Percentiles rank a stretch among this genome's conserved stretches.
Conservation (phyloP, 202 grass and related monocot genomes). For the Carex arenaria region DNA sequence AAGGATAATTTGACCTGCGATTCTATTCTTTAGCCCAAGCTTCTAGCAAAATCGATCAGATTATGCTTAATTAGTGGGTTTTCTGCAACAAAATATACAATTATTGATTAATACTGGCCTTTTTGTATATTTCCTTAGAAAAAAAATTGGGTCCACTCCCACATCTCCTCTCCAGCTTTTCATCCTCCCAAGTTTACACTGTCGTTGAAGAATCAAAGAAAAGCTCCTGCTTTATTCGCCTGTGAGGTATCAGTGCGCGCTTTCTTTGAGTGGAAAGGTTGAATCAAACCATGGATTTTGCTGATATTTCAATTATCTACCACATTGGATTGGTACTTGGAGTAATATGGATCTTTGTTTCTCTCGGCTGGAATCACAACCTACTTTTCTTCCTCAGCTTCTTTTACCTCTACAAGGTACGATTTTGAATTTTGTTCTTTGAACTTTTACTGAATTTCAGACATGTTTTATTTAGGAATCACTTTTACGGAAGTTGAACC, state of each 20-base stretch:
- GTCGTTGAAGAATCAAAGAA: constrained; percentile 7
- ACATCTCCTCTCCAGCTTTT: neutral
- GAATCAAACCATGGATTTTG: constrained; percentile 19
- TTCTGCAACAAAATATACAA: neutral
- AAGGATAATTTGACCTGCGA: too few relatives aligned
- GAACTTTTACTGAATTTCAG: neutral
- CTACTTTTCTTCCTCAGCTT: constrained; percentile 65
- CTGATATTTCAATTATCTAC: constrained; percentile 56
- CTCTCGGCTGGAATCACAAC: constrained; percentile 41
- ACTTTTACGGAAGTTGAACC: neutral
- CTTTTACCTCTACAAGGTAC: constrained; percentile 76
- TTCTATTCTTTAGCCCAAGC: too few relatives aligned
- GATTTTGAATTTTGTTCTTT: neutral
- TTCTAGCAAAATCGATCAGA: too few relatives aligned
- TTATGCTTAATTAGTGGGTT: too few relatives aligned
- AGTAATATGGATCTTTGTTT: constrained; percentile 49
- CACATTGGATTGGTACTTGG: constrained; percentile 60
- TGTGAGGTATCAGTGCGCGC: neutral
- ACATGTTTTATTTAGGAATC: constrained; percentile 1
- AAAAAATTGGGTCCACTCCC: neutral
- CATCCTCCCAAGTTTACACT: neutral
- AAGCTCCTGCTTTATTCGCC: neutral
- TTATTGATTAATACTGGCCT: neutral
- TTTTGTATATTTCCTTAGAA: neutral
- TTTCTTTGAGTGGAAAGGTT: neutral